phyloP scores from a whole-genome alignment of 2,329 filamentous ascomycete species.

The Cladosporium phlei region DNA sequence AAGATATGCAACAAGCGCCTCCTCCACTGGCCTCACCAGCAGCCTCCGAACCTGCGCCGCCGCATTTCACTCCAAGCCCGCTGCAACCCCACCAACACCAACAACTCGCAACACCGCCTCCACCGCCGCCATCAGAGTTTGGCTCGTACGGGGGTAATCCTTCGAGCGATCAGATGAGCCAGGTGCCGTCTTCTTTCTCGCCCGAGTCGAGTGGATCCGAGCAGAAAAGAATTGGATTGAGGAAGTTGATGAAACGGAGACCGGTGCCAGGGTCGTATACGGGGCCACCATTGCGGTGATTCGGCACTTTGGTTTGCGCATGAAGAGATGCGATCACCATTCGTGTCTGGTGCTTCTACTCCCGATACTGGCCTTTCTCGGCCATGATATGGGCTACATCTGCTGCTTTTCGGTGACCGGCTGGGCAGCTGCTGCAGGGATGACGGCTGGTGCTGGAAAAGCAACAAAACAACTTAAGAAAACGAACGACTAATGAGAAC shows the following conservation, averaged over 20 bases:
- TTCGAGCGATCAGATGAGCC: slow-evolving; percentile 3
- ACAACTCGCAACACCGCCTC: not conserved
- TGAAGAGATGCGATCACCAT: no score
- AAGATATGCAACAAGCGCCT: not conserved
- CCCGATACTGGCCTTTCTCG: no score
- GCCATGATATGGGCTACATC: no score
- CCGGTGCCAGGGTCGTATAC: no score
- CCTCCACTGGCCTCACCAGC: not conserved
- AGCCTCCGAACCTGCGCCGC: not conserved
- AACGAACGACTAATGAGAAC: no score
- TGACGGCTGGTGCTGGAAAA: no score
- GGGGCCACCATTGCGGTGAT: no score
- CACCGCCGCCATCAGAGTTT: not conserved
- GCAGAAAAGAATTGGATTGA: slow-evolving; percentile 11
- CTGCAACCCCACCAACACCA: not conserved
- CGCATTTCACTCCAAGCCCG: not conserved
- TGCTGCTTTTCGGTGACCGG: no score
- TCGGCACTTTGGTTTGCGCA: no score
- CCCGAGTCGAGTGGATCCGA: slow-evolving; percentile 4
- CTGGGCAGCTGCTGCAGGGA: no score
- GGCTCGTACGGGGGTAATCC: not conserved
- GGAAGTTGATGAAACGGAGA: slow-evolving; percentile 15
- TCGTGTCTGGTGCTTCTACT: no score
- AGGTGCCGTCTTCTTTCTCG: slow-evolving; percentile 6
- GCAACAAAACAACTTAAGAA: no score